phyloP scores from a whole-genome alignment of 2,329 filamentous ascomycete genomes.

The Microcyclospora pomicola region DNA sequence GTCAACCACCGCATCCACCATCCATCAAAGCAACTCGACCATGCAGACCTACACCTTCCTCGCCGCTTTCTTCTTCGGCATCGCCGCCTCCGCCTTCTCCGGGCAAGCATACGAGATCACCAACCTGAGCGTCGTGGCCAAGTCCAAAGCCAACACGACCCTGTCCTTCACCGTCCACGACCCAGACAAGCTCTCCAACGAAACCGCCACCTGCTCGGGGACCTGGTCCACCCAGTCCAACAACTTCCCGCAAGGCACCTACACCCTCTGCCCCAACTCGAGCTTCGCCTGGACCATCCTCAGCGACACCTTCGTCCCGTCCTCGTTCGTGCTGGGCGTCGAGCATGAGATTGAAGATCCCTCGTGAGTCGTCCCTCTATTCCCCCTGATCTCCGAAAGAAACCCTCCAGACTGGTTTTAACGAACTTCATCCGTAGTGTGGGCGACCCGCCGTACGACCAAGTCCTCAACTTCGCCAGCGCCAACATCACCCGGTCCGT shows the following conservation, averaged over 20 bases:
- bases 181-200: conserved; percentile 17
- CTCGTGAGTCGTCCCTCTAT: conserved; percentile 10
- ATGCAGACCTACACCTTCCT: too few species aligned
- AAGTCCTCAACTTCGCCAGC: conserved; percentile 14
- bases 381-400: too few species aligned
- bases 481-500: conserved; percentile 7
- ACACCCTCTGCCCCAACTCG: conserved; percentile 11
- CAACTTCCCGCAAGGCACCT: conserved; percentile 11
- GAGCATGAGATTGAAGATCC: conserved; percentile 18
- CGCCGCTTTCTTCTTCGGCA: too few species aligned
- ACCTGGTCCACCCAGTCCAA: conserved; percentile 10
- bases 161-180: conserved; percentile 17
- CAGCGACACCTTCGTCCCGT: conserved; percentile 1
- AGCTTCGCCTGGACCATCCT: conserved; percentile 16
- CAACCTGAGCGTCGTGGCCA: conserved; percentile 7
- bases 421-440: conserved; percentile 12
- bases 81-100: conserved; percentile 2
- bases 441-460: conserved; percentile 17
- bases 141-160: conserved; percentile 9
- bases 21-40: too few species aligned
- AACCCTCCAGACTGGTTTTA: too few species aligned
- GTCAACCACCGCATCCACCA: too few species aligned
- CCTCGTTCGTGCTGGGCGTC: conserved; percentile 13
- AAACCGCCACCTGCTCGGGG: conserved; percentile 11
- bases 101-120: conserved; percentile 10